Evolutionary conservation across 2,329 filamentous ascomycete genomes (phyloP), one percentile per base, ranked within the genome.

Genomic region (Nemania sp.): DNA sequence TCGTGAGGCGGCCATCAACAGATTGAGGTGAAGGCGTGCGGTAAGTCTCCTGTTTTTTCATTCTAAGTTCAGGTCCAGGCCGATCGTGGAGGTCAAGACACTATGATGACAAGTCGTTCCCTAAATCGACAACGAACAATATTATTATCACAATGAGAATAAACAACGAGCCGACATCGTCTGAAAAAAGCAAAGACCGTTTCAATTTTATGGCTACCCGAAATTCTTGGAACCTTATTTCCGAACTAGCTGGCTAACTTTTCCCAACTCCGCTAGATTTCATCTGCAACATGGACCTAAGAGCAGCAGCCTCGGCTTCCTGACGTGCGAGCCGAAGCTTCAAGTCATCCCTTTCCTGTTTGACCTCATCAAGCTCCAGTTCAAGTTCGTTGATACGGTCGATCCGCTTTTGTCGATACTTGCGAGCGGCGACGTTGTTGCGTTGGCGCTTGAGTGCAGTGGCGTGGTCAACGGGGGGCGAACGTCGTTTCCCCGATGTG

Each of bases 361-460:
- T 83, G 69, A 87, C 81, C 45, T 82, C 79, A 48, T 81, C 81
- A 43, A 91, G 76, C 18, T 84, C 81, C 9, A 76, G 73, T 73
- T 90, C 87, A 34, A 91, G 79, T 62, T 85, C 82, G 25, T 75
- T 76, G 72, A 90, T 84, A 63, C 87, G 85, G 67, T 90, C 87
- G 35, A 90, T 80, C 47, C 87, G 84, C 72, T 88, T 89, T 72
- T 90, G 87, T 25, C 88, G 85, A 71, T 90, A 90, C 63, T 88
- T 87, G 63, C 87, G 82, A 32, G 88, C 88, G n/a, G 88, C 88
- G 63, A 89, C 80, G 13, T 87, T 90, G 73, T 91, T 90, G 63
- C 85, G 83, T 63, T 85, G 83, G 29, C 88, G 86, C 73, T 90
- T 90, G 69, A 79, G 69, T 17, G 73, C 70, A 5, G 72, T 73